Percentiles rank a stretch among this genome's conserved stretches.
Conservation (phyloP, 441 rosid genomes). For the Brassica hybrid region DNA sequence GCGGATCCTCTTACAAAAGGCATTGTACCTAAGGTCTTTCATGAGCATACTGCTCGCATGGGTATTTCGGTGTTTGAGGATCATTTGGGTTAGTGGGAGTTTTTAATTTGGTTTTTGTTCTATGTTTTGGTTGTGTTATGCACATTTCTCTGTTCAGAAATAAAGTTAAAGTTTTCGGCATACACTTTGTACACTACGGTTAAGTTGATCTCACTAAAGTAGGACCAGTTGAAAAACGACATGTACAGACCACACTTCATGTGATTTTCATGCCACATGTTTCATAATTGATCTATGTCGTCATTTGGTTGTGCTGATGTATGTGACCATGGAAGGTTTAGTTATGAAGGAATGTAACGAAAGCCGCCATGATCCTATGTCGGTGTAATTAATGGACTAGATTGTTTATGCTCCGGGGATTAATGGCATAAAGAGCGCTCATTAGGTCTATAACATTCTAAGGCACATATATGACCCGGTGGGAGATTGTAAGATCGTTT, state of each 20-base stretch:
- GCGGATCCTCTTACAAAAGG: too few species aligned
- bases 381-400: background rate
- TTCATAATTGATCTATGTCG: too few species aligned
- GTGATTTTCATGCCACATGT: background rate
- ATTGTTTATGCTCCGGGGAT: background rate
- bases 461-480: background rate
- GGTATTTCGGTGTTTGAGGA: background rate
- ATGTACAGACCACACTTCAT: background rate
- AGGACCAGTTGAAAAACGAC: background rate
- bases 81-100: background rate
- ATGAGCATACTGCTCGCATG: background rate
- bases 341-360: background rate
- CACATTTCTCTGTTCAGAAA: background rate
- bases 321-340: background rate
- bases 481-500: background rate
- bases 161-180: background rate
- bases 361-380: background rate
- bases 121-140: background rate
- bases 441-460: background rate
- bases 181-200: background rate
- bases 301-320: background rate
- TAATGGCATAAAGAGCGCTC: background rate
- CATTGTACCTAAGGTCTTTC: too few species aligned
- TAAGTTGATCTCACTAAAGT: background rate
- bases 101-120: background rate